Evolutionary conservation across 495 filamentous ascomycete genomes (phyloP), one percentile per base, ranked within the genome.

Genomic region (Friedmanniomyces endolithicus): DNA sequence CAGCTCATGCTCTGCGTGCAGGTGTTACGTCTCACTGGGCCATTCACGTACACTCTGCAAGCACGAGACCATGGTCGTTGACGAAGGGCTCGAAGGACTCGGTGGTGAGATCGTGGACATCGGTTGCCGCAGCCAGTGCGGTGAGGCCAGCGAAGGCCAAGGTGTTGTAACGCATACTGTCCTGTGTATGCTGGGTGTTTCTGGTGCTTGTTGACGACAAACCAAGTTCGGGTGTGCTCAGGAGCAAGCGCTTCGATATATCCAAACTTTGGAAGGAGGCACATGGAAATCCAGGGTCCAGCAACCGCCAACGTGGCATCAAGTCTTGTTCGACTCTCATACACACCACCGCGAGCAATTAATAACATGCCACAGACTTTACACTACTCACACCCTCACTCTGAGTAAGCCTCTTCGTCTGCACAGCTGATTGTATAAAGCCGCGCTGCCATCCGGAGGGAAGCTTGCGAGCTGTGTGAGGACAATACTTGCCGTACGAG

Each of bases 21-120:
- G n/a, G n/a, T n/a, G n/a, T 51, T 14, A 34, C 2, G 2, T 41
- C 37, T 14, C 37, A 41, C 12, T 41, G 37, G 4, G 27, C 27
- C 27, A 4, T 31, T 3, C 9, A 73, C 81, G 71, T 74, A 87
- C 84, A 88, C 68, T 88, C 85, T 64, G 84, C 84, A 49, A 88
- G 78, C 31, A 87, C 84, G 52, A 97, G 77, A 62, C 85, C 81
- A 67, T 97, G 82, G 56, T 84, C 77, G 63, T 83, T 86, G 58
- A 99, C 72, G 72, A 96, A 99, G 48, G 78, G 76, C 44, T 82
- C 71, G 65, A 98, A 97, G 34, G 79, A 89, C 62, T 92, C 88
- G 70, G 79, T 85, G 50, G 54, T 56, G 55, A 99, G 72, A 33
- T 86, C 78, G 58, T 83, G 73, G 40, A 98, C 92, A 67, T 97